Conservation (phyloP, 495 filamentous ascomycete species). For the Hypoxylon trugodes region DNA sequence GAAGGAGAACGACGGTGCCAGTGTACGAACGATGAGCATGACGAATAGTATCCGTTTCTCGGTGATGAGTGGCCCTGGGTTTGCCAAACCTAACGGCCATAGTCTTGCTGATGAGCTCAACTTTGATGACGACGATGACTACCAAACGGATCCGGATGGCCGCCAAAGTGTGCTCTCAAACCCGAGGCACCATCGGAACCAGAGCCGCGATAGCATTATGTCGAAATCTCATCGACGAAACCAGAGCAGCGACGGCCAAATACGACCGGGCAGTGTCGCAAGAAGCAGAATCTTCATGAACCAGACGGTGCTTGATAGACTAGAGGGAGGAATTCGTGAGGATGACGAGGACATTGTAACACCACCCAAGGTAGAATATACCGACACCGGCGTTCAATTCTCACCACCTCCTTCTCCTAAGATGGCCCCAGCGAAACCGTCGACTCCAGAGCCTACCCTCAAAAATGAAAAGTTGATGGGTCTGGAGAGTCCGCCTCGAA, state of each 20-base stretch:
- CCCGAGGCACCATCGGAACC: conserved; percentile 48
- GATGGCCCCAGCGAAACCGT: conserved; percentile 50
- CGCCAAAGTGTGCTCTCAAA: conserved; percentile 61
- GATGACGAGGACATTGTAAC: conserved; percentile 47
- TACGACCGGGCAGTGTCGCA: conserved; percentile 57
- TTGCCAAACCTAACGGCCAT: conserved; percentile 67
- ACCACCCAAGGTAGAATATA: conserved; percentile 39
- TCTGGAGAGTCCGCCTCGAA: conserved; percentile 52
- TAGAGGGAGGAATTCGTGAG: conserved; percentile 60
- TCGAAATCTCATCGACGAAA: conserved; percentile 55
- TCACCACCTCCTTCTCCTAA: conserved; percentile 82
- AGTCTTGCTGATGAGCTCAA: conserved; percentile 91
- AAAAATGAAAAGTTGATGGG: conserved; percentile 48
- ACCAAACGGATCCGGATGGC: conserved; percentile 61
- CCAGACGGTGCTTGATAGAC: conserved; percentile 56
- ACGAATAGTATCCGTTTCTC: conserved; percentile 80
- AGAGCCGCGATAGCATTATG: conserved; percentile 56
- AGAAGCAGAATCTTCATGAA: conserved; percentile 58
- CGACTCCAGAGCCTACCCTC: conserved; percentile 50
- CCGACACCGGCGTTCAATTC: conserved; percentile 80
- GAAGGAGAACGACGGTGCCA: conserved; percentile 76
- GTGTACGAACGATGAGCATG: conserved; percentile 78
- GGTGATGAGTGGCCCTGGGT: conserved; percentile 64
- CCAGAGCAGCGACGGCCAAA: conserved; percentile 61
- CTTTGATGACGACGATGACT: conserved; percentile 80